Conservation (phyloP, 2,329 filamentous ascomycete genomes). For the Fusarium begoniae region DNA sequence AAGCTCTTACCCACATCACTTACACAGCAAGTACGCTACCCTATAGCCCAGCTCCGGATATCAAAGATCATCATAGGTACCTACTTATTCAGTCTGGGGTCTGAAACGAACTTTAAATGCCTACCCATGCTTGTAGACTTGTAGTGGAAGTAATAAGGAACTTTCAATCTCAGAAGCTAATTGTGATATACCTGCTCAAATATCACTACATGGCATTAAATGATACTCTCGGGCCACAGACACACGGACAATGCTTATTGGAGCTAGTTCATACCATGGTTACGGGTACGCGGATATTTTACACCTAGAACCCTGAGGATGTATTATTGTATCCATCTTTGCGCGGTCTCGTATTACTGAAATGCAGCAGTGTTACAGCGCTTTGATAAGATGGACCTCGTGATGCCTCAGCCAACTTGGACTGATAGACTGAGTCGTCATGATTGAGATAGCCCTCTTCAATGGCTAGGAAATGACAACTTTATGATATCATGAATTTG, state of each 20-base stretch:
- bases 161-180: rapidly evolving
- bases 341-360: neutral
- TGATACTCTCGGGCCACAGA: no score
- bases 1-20: neutral
- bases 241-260: rapidly evolving
- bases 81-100: neutral
- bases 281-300: neutral
- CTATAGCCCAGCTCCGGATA: neutral
- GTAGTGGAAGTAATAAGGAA: no score
- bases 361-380: neutral
- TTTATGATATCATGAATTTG: neutral
- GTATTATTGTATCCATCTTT: neutral
- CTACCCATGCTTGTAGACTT: no score
- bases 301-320: neutral
- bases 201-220: neutral
- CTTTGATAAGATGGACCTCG: no score
- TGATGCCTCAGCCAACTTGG: neutral
- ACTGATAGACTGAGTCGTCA: neutral
- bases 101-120: neutral
- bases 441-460: neutral
- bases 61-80: neutral
- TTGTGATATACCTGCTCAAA: neutral
- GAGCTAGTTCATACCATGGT: no score
- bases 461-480: neutral
- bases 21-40: neutral